These are phyloP conservation scores for Gossypium laxum DNA, from an alignment of 441 rosid genomes.

Conservation along the genomic window DNA sequence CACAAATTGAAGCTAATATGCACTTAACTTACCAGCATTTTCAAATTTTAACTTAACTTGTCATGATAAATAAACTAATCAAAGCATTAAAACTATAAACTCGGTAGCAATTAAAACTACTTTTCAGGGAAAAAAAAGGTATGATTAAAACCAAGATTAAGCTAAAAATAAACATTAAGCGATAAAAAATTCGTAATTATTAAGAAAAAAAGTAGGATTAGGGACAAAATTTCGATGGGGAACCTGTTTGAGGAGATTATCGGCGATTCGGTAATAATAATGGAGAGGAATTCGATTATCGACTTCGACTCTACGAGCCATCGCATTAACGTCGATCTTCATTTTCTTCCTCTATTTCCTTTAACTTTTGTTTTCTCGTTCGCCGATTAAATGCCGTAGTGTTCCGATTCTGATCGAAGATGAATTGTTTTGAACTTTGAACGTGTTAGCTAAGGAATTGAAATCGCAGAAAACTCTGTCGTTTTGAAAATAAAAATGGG, in stretches of 20 bases:
- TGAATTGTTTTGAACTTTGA: background rate
- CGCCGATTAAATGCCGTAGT: background rate
- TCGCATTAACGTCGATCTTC: constrained; percentile 56
- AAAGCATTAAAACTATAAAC: background rate
- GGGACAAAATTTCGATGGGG: background rate
- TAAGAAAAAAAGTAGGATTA: background rate
- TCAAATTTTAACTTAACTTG: background rate
- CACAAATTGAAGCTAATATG: background rate
- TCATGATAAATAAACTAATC: background rate
- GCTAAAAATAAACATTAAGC: background rate
- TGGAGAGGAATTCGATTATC: constrained; percentile 76
- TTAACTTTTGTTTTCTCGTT: background rate
- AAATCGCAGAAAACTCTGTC: constrained; percentile 2
- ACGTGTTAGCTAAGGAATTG: constrained; percentile 4
- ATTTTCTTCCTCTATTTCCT: constrained; percentile 20
- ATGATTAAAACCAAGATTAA: background rate
- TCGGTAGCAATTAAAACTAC: background rate
- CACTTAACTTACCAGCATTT: background rate
- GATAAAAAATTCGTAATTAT: background rate
- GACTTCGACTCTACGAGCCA: constrained; percentile 59
- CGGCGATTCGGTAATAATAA: constrained; percentile 73
- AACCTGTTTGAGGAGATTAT: constrained; percentile 85
- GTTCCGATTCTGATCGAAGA: constrained; percentile 5
- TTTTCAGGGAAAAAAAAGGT: background rate
- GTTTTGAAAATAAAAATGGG: background rate